Evolutionary conservation across 192 early-diverging fungal species (phyloP), one percentile per base, ranked within the genome.

Genomic region (Podila clonocystis): DNA sequence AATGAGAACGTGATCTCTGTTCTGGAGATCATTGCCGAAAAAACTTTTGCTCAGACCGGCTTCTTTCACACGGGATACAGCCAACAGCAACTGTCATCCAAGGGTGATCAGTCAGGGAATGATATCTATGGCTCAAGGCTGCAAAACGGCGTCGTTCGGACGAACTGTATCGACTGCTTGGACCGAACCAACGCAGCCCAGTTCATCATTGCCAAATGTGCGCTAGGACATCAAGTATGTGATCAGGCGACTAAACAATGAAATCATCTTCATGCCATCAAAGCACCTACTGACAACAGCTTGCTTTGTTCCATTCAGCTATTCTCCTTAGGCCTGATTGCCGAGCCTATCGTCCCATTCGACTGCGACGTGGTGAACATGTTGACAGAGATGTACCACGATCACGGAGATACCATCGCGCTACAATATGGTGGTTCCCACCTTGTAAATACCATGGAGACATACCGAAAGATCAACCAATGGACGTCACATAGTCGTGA

Each of bases 181-280:
- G 98, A 99, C 82, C 91, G 98, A 62, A 99, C 98, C 0, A 99
- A 99, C 70, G 97, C 98, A 0, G 98, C 98, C 0, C 97, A 98
- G 67, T 96, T 97, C 67, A 89, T 98, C 36, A 94, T 97, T 82
- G 97, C 95, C 19, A 98, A 98, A 77, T 93, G 92, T 49, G 98
- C 95, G 4, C 86, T 99, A 11, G 96, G 93, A 1, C 91, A 98
- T 75, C 98, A 94, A 79, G 83, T 88, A 77, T 48, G 3, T 34
- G 9, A 58, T 72, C 0, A 50, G 5, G 17, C 24, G 22, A 55
- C 19, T 9, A 55, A 6, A 2, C 41, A 45, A 45, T 0, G 6
- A 55, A 9, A 5, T 7, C 19, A n/a, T 55, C 0, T 52, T 52
- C 8, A 11, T 26, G 20, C 4, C n/a, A 55, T 24, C 22, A 1